These are phyloP conservation scores for Rhodomyrtus psidioides DNA, from an alignment of 441 rosid genomes.

Conservation along the genomic window DNA sequence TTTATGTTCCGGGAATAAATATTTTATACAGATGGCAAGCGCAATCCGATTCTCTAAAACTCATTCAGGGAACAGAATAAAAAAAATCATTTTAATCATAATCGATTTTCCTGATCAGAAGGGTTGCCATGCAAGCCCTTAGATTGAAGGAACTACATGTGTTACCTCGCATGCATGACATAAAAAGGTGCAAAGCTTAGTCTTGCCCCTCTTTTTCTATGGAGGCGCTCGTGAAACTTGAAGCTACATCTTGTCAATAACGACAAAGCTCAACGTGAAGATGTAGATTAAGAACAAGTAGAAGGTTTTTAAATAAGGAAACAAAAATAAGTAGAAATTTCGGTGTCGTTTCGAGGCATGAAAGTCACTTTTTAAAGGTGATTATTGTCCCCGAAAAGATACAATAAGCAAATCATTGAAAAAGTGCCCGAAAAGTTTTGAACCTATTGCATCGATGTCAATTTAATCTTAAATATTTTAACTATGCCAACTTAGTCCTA, in stretches of 20 bases:
- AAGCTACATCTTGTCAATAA: neutral
- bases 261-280: neutral
- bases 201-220: accelerated
- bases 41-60: too few species aligned
- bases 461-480: too few species aligned
- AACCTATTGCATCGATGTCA: too few species aligned
- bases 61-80: too few species aligned
- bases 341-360: neutral
- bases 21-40: too few species aligned
- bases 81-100: too few species aligned
- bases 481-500: too few species aligned
- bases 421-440: too few species aligned
- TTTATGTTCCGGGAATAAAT: too few species aligned
- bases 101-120: too few species aligned
- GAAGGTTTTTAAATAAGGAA: neutral
- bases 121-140: too few species aligned
- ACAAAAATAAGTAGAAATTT: neutral
- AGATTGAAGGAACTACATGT: neutral
- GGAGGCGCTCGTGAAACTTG: neutral
- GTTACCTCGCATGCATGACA: neutral
- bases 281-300: neutral
- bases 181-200: neutral
- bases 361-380: neutral
- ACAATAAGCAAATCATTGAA: neutral
- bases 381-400: neutral